phyloP scores from a whole-genome alignment of 768 basidiomycete genomes.

The Auricularia heimuer region DNA sequence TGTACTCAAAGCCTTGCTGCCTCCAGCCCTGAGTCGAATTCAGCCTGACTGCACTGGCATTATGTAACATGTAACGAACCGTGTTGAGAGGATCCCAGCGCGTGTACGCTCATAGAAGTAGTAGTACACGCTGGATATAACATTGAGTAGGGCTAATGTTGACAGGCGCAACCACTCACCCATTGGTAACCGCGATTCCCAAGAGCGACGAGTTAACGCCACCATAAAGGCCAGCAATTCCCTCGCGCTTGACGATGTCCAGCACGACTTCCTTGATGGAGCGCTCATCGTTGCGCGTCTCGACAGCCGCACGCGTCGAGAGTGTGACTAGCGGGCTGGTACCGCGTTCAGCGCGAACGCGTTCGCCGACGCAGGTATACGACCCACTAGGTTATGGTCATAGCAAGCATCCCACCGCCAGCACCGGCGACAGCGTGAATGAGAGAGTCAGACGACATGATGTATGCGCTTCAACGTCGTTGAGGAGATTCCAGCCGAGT shows the following conservation, averaged over 20 bases:
- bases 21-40: slow-evolving; percentile 19
- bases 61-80: slow-evolving; percentile 10
- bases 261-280: slow-evolving; percentile 54
- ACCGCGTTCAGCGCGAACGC: slow-evolving; percentile 2
- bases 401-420: slow-evolving; percentile 80
- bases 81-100: slow-evolving; percentile 43
- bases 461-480: background rate
- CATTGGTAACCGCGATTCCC: slow-evolving; percentile 90
- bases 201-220: slow-evolving; percentile 78
- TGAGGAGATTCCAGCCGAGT: background rate
- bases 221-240: slow-evolving; percentile 73
- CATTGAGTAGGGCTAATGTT: background rate
- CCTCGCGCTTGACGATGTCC: slow-evolving; percentile 78
- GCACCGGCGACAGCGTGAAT: slow-evolving; percentile 87
- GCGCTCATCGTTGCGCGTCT: slow-evolving; percentile 68
- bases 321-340: slow-evolving; percentile 81
- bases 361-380: background rate
- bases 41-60: background rate
- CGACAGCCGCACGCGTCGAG: slow-evolving; percentile 88
- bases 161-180: slow-evolving; percentile 34
- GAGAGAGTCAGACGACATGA: slow-evolving; percentile 44
- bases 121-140: slow-evolving; percentile 66
- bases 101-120: slow-evolving; percentile 78
- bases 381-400: slow-evolving; percentile 80
- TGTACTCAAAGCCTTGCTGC: slow-evolving; percentile 62